Conservation (phyloP, 2,329 filamentous ascomycete species). For the Claviceps sp. region DNA sequence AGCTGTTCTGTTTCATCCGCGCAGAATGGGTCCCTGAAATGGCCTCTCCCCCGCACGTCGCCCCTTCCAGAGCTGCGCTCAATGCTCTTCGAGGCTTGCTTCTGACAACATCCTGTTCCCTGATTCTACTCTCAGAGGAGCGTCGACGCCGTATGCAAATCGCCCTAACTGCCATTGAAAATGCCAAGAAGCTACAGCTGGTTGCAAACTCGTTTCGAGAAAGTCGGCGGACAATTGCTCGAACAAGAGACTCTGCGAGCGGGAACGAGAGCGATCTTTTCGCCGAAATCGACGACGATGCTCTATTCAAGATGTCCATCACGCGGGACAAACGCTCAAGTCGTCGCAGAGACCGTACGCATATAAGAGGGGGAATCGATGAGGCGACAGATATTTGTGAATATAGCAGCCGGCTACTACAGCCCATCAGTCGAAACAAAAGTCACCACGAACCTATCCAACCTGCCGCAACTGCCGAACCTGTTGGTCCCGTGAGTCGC, state of each 20-base stretch:
- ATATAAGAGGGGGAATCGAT: slow-evolving; percentile 2
- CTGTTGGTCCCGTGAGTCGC: too few relatives aligned
- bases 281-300: slow-evolving; percentile 13
- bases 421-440: background rate
- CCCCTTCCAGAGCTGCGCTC: slow-evolving; percentile 41
- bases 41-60: slow-evolving; percentile 33
- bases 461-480: background rate
- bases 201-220: slow-evolving; percentile 16
- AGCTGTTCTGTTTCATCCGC: background rate
- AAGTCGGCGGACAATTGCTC: slow-evolving; percentile 16
- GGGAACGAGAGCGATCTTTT: slow-evolving; percentile 9
- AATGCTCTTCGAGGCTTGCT: slow-evolving; percentile 42
- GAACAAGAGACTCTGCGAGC: slow-evolving; percentile 12
- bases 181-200: slow-evolving; percentile 35
- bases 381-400: background rate
- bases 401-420: background rate
- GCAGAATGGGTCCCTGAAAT: slow-evolving; percentile 23
- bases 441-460: background rate
- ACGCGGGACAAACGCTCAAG: slow-evolving; percentile 12
- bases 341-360: slow-evolving; percentile 15
- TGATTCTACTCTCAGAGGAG: slow-evolving; percentile 42
- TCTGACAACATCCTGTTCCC: slow-evolving; percentile 43
- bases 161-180: slow-evolving; percentile 35
- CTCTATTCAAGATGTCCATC: slow-evolving; percentile 9
- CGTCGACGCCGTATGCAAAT: slow-evolving; percentile 40